phyloP scores from a whole-genome alignment of 306 rosid genomes.

The Rubus parviflorus region DNA sequence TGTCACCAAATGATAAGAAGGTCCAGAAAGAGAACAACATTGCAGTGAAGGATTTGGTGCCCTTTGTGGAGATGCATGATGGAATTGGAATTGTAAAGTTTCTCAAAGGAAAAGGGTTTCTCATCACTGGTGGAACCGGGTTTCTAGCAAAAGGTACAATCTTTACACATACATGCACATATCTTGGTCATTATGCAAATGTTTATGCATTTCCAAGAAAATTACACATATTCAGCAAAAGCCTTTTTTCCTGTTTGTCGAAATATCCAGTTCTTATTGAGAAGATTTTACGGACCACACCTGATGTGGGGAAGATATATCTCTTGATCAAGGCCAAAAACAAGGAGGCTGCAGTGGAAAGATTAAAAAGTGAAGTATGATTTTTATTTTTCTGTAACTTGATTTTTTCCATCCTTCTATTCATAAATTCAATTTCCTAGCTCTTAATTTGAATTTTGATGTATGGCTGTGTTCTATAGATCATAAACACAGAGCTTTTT shows the following conservation, averaged over 20 bases:
- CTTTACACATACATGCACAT: not conserved
- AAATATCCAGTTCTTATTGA: conserved; percentile 72
- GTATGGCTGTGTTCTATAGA: conserved; percentile 39
- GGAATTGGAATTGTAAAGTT: conserved; percentile 83
- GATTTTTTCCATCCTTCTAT: not conserved
- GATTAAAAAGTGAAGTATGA: conserved; percentile 79
- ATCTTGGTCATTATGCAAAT: not conserved
- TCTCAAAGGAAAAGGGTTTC: conserved; percentile 71
- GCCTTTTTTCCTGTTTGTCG: not conserved
- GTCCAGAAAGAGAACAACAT: conserved; percentile 37
- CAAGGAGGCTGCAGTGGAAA: conserved; percentile 77
- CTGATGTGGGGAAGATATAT: conserved; percentile 83
- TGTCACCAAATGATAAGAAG: conserved; percentile 49
- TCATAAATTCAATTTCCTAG: not conserved
- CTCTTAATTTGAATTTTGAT: not conserved
- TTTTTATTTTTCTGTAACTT: not conserved
- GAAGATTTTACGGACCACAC: conserved; percentile 85
- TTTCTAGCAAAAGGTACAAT: conserved; percentile 96
- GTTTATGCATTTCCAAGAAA: not conserved
- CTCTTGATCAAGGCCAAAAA: conserved; percentile 84
- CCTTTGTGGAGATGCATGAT: conserved; percentile 59
- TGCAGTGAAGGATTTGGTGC: conserved; percentile 61
- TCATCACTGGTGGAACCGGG: conserved; percentile 88
- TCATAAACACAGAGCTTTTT: conserved; percentile 84
- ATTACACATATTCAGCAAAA: not conserved